phyloP scores from a whole-genome alignment of 345 rosid species.

The Dovyalis caffra region DNA sequence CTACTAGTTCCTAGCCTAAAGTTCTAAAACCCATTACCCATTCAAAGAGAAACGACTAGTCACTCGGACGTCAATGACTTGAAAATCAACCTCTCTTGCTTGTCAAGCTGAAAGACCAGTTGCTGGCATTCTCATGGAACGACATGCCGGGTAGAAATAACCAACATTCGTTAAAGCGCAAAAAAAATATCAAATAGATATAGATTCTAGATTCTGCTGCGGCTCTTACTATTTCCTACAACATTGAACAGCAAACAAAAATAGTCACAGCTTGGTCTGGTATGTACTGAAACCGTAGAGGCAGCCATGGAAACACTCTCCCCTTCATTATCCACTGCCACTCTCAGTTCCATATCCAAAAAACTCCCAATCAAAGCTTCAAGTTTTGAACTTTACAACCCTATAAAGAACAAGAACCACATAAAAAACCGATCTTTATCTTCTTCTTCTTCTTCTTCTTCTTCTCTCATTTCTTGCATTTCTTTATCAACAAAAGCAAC shows the following conservation, averaged over 20 bases:
- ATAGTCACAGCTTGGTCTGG: neutral
- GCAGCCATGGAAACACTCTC: constrained; percentile 34
- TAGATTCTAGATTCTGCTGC: neutral
- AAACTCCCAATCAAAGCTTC: constrained; percentile 12
- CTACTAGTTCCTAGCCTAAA: no score
- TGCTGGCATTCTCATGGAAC: neutral
- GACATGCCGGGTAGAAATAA: neutral
- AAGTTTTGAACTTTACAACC: constrained; percentile 9
- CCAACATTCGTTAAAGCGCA: neutral
- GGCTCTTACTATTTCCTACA: neutral
- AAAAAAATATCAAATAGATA: neutral
- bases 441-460: constrained; percentile 9
- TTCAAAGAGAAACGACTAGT: neutral
- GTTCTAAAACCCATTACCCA: no score
- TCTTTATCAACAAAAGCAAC: constrained; percentile 27
- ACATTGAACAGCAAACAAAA: neutral
- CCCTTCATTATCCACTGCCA: constrained; percentile 14
- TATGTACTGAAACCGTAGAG: neutral
- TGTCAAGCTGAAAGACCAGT: neutral
- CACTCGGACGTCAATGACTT: neutral
- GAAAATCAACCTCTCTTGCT: neutral
- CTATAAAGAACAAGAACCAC: constrained; percentile 8
- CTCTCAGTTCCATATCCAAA: constrained; percentile 8
- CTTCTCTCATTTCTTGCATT: constrained; percentile 11
- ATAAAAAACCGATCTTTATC: constrained; percentile 17